Evolutionary conservation across 192 early-diverging fungal species (phyloP).

Genomic region (Linnemannia hyalina): DNA sequence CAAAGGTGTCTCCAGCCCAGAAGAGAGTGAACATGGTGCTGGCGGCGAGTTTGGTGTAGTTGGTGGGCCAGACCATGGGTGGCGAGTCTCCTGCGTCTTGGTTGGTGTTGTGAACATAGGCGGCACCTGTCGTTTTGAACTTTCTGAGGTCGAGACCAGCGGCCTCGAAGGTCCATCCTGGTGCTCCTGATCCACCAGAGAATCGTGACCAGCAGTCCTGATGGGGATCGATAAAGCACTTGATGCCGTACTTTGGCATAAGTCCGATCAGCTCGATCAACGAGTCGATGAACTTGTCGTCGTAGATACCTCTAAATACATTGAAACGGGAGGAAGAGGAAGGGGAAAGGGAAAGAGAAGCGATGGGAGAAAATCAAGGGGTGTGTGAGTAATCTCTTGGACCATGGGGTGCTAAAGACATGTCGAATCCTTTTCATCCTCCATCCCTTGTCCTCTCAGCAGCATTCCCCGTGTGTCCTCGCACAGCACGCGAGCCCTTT

Average conservation of each 20-base stretch:
- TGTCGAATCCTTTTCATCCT: not conserved
- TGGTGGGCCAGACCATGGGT: conserved; percentile 88
- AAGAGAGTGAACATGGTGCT: conserved; percentile 90
- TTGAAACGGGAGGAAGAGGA: not conserved
- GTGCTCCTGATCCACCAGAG: conserved; percentile 86
- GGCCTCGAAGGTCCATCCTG: conserved; percentile 89
- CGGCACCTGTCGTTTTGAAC: conserved; percentile 84
- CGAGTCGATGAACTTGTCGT: conserved; percentile 86
- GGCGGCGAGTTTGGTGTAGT: conserved; percentile 87
- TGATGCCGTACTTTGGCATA: conserved; percentile 81
- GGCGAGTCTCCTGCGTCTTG: conserved; percentile 59
- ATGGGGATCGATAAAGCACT: conserved; percentile 91
- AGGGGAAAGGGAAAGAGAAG: not conserved
- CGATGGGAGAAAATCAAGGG: not conserved
- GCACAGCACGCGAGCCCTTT: conserved; percentile 4
- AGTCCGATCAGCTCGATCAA: conserved; percentile 72
- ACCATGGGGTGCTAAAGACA: not conserved
- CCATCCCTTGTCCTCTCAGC: not conserved
- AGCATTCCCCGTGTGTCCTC: not conserved
- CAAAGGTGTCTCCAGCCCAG: conserved; percentile 82
- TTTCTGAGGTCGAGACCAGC: conserved; percentile 78
- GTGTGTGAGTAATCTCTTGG: not conserved
- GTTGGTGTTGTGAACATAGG: conserved; percentile 80
- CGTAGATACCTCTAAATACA: conserved; percentile 74
- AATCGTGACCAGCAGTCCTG: conserved; percentile 87